Conservation (phyloP, 495 filamentous ascomycete species). For the Niebla homalea region DNA sequence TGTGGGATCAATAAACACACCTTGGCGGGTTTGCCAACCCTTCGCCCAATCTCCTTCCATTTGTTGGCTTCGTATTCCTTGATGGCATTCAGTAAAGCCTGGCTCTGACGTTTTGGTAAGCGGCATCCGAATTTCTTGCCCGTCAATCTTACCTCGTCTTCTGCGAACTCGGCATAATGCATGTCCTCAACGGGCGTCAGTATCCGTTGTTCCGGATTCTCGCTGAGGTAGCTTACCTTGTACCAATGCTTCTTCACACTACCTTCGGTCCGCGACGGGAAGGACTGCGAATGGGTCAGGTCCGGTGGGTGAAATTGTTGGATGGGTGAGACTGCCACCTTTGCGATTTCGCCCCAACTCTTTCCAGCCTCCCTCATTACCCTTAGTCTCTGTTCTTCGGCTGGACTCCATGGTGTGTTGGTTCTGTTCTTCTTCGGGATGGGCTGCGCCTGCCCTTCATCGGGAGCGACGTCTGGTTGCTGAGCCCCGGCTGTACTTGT, state of each 20-base stretch:
- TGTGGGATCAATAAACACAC: conserved; percentile 30
- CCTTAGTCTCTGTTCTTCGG: conserved; percentile 86
- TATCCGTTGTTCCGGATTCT: conserved; percentile 1
- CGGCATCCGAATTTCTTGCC: background rate
- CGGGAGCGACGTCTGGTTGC: conserved; percentile 18
- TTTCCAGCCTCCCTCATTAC: conserved; percentile 83
- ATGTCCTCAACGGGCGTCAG: conserved; percentile 52
- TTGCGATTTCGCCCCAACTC: conserved; percentile 96
- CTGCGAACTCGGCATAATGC: conserved; percentile 98
- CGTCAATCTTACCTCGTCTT: conserved; percentile 68
- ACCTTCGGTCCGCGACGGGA: conserved; percentile 85
- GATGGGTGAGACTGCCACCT: conserved; percentile 38
- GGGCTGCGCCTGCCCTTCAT: conserved; percentile 26
- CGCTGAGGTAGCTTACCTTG: conserved; percentile 47
- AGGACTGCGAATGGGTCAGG: conserved; percentile 46
- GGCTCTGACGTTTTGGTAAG: conserved; percentile 45
- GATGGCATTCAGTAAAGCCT: conserved; percentile 80
- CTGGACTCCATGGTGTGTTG: conserved; percentile 94
- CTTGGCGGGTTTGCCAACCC: conserved; percentile 97
- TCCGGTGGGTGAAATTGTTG: background rate
- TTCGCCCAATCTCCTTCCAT: conserved; percentile 92
- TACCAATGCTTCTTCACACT: conserved; percentile 99
- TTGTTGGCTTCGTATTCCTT: conserved; percentile 98
- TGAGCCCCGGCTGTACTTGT: conserved; percentile 20
- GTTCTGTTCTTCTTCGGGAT: conserved; percentile 76